Base-by-base conservation (phyloP, 169 alveolate species). In the Cryptosporidium ubiquitum region DNA sequence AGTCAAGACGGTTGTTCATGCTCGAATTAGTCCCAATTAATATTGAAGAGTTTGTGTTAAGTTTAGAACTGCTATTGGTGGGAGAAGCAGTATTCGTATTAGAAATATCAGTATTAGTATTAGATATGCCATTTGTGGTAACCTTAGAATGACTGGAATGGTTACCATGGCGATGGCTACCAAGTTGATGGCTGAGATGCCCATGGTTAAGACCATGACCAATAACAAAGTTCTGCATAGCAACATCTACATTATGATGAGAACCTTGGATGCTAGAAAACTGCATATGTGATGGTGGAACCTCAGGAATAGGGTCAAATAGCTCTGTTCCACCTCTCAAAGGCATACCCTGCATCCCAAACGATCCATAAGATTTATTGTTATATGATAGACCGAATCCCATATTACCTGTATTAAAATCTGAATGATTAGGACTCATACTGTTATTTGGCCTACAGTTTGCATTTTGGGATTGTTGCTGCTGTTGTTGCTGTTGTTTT, bases 401-500 rank as follows among this genome's bases (percentile, higher is more conserved):
- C 66, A 55, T 23, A 55, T 23, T 55, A 0, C 66, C 35, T 55
- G 66, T 26, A 4, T 1, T 20, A 26, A 55, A 55, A n/a, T 55
- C 66, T 3, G 66, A 55, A 49, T 64, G 71, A 26, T 33, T 37
- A 0, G 71, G 71, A 37, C 51, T 64, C 5, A 55, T 3, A n/a
- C 52, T 33, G 10, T 20, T 16, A 16, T 5, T 37, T 37, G 14
- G 68, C n/a, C 68, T 31, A 31, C 37, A 1, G 5, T 31, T 31
- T 10, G 33, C 68, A 31, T 14, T 31, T n/a, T 33, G 42, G 40
- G 52, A 64, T 26, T 37, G 29, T 31, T 35, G 44, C 6, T 12
- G 16, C 14, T 26, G 52, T 12, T 26, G 58, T 31, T 52, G 70
- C 5, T 55, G 51, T 23, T 61, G 89, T 26, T 60, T 79, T n/a